A percentile compares a stretch with the other conserved stretches of the same genome.
phyloP scores from a whole-genome alignment of 2,329 filamentous ascomycete species.

The Lasiodiplodia citricola region DNA sequence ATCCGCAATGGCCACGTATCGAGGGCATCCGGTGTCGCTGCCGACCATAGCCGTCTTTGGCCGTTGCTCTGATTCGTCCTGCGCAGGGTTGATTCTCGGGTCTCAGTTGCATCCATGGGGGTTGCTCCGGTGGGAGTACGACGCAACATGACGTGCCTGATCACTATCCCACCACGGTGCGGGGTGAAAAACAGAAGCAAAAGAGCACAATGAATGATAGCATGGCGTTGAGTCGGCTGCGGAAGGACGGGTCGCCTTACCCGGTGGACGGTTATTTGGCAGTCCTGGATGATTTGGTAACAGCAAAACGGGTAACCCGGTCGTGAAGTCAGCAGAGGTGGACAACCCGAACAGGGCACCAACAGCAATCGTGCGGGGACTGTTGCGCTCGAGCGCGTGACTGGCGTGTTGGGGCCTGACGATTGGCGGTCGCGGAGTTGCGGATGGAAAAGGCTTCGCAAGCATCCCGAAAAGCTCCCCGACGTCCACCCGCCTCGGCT shows the following conservation, averaged over 20 bases:
- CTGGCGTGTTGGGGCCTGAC: not conserved
- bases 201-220: not conserved
- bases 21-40: not conserved
- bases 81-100: not conserved
- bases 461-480: not conserved
- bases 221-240: not conserved
- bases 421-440: slow-evolving; percentile 5
- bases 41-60: not conserved
- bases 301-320: slow-evolving; percentile 8
- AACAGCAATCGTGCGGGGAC: not conserved
- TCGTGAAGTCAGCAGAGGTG: not conserved
- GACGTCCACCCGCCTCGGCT: not conserved
- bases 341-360: not conserved
- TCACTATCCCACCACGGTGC: not conserved
- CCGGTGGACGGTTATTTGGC: slow-evolving; percentile 13
- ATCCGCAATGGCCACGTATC: not conserved
- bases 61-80: not conserved
- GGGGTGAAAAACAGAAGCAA: not conserved
- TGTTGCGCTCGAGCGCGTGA: not conserved
- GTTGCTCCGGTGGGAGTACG: not conserved
- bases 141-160: not conserved
- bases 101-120: too few relatives aligned
- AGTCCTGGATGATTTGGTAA: not conserved
- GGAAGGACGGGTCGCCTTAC: slow-evolving; percentile 2
- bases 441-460: not conserved